These are phyloP conservation scores for Solanum aculeatissimum DNA, from an alignment of 305 asterid species.

Conservation along the genomic window DNA sequence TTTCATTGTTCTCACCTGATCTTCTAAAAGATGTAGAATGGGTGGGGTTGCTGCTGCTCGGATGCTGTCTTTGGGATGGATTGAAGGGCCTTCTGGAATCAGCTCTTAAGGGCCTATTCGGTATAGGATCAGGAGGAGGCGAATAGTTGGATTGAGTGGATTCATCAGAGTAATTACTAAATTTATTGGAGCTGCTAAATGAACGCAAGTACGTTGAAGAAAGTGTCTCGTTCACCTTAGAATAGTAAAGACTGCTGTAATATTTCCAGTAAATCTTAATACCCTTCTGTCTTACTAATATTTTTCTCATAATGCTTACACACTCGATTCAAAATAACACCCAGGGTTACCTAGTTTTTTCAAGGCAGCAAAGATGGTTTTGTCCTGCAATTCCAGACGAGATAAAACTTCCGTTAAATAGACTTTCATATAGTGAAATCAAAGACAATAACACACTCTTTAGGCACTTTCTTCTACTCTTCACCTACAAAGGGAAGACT, in stretches of 20 bases:
- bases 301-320: background rate
- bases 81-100: slow-evolving; percentile 3
- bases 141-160: slow-evolving; percentile 11
- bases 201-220: background rate
- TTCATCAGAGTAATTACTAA: background rate
- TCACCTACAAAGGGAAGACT: background rate
- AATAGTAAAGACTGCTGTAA: background rate
- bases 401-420: background rate
- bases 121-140: slow-evolving; percentile 30
- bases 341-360: background rate
- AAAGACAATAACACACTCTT: background rate
- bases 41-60: background rate
- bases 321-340: background rate
- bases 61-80: slow-evolving; percentile 3
- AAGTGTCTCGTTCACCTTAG: background rate
- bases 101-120: slow-evolving; percentile 35
- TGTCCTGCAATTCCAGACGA: background rate
- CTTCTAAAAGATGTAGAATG: slow-evolving; percentile 11
- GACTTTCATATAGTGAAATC: background rate
- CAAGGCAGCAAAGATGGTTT: background rate
- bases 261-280: background rate
- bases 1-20: slow-evolving; percentile 6
- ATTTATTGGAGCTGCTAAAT: background rate
- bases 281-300: background rate
- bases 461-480: background rate